Conservation (phyloP, 257 asterid species). For the Solanum chilense region DNA sequence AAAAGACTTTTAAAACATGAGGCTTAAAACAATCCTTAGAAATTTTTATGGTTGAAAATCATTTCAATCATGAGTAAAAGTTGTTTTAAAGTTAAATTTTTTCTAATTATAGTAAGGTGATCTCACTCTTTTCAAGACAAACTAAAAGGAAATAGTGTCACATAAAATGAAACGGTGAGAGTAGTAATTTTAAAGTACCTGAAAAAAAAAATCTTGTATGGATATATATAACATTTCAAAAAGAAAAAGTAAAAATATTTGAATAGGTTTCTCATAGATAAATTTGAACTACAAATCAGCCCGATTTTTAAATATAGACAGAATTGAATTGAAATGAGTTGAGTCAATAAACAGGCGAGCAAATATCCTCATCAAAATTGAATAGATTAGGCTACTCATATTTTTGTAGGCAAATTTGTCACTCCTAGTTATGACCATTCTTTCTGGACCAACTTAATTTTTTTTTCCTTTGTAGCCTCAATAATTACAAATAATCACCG, state of each 20-base stretch:
- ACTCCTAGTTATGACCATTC: neutral
- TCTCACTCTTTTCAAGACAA: neutral
- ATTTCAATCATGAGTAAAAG: neutral
- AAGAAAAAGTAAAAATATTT: neutral
- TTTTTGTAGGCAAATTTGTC: neutral
- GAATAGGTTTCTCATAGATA: neutral
- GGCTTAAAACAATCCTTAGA: neutral
- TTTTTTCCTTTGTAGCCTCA: neutral
- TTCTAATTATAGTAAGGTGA: neutral
- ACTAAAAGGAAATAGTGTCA: neutral
- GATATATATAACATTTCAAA: neutral
- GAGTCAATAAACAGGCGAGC: neutral
- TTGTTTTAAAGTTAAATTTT: too few species aligned
- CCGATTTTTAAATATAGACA: too few species aligned
- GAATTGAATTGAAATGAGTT: neutral
- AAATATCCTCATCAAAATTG: neutral
- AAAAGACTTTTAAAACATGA: neutral
- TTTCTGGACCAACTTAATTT: neutral
- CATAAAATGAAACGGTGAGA: neutral
- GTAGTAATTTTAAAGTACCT: neutral
- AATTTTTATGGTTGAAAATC: neutral
- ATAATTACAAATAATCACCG: neutral
- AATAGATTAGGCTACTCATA: neutral
- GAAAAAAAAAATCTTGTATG: neutral
- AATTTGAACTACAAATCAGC: neutral